Conservation (phyloP, 805 yeast species). For the Candida berthetii region DNA sequence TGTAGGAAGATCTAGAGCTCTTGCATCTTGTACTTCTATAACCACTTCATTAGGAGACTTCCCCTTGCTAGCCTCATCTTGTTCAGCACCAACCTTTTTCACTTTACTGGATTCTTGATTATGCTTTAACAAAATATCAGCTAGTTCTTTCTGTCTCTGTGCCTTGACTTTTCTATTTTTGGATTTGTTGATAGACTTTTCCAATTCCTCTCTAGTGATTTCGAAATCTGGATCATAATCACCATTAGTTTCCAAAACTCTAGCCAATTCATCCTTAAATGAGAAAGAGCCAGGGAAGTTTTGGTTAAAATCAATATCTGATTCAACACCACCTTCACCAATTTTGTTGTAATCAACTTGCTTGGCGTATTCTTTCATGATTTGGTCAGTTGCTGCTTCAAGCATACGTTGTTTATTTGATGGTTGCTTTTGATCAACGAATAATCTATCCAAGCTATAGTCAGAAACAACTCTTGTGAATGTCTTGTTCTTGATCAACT, state of each 20-base stretch:
- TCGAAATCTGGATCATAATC: not conserved
- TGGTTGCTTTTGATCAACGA: not conserved
- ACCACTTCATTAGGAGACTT: not conserved
- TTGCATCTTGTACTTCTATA: not conserved
- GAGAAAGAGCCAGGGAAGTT: not conserved
- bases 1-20: not conserved
- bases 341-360: constrained; percentile 6
- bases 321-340: constrained; percentile 3
- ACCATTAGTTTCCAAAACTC: not conserved
- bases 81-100: not conserved
- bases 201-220: not conserved
- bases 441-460: not conserved
- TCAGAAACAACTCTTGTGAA: constrained; percentile 3
- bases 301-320: constrained; percentile 5
- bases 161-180: not conserved
- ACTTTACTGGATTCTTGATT: no score
- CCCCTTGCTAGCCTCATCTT: not conserved
- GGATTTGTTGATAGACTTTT: not conserved
- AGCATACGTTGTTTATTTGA: constrained; percentile 3
- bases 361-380: constrained; percentile 2
- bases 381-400: constrained; percentile 3
- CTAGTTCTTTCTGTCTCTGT: not conserved
- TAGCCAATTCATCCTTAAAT: not conserved
- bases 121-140: not conserved
- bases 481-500: constrained; percentile 4